Base-by-base conservation (phyloP, 2,329 filamentous ascomycete species). In the Penicillium nordicum region DNA sequence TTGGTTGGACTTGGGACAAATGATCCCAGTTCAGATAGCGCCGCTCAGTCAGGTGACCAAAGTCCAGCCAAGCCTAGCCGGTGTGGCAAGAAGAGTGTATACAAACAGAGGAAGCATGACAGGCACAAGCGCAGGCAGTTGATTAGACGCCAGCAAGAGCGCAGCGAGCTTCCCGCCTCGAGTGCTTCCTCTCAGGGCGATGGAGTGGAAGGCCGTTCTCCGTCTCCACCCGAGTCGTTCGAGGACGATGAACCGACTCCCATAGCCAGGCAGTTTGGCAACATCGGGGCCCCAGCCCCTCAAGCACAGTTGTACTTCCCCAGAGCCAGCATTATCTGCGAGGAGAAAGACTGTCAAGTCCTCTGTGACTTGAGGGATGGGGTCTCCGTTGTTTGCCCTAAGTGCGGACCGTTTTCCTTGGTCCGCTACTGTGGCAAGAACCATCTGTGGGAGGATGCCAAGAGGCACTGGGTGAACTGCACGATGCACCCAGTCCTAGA, bases 381-480 rank as follows among this genome's bases (percentile, higher is more conserved):
- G 6, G 50, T 60, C 23, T 66, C 68, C 2, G 64, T 71, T 23
- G 70, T 76, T 59, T 78, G 76, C 57, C 72, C 72, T 10, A 62
- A 66, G 5, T 78, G 76, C 57, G 74, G 76, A 4, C 72, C 76
- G 1, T 71, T 65, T 57, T 74, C 73, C 9, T 60, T 62, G 40
- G 55, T 70, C n/a, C 70, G 73, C 16, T 78, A 77, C 59, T 78
- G 76, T 63, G 60, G 61, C 38, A 67, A 69, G 46, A 55, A 68
- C 21, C 74, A 77, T 52, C 61, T 76, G 6, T 60, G 72, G 46
- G 62, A 64, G 14, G 72, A 76, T 44, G 57, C 72, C 49, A 66
- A 67, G 50, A n/a, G 29, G 5, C 76, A 78, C 62, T 77, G 74
- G 73, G 2, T 40, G 1, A 29, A 50, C 21, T 73, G 71, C 30